Percentiles rank a stretch among this genome's conserved stretches.
Evolutionary conservation across 2,329 filamentous ascomycete genomes (phyloP).

Genomic region (Colletotrichum destructivum): DNA sequence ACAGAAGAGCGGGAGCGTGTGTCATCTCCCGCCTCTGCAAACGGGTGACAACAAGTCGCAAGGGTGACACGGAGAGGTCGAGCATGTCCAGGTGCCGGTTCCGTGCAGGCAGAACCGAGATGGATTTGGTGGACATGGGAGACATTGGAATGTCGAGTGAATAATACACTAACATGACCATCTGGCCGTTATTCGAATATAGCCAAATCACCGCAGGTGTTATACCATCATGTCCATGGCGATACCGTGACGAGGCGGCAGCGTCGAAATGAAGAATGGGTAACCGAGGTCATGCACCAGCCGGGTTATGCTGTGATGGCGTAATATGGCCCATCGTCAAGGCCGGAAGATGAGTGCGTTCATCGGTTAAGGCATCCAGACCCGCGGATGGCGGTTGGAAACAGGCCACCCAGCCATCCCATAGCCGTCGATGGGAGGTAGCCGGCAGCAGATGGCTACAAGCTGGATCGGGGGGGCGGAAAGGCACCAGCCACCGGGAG

Average conservation of each 20-base stretch:
- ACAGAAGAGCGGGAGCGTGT: not conserved
- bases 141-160: not conserved
- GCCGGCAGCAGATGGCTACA: not conserved
- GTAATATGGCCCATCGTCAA: too few relatives aligned
- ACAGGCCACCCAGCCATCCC: not conserved
- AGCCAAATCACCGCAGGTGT: too few relatives aligned
- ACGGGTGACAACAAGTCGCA: not conserved
- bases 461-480: not conserved
- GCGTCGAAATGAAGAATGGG: too few relatives aligned
- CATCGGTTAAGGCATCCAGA: not conserved
- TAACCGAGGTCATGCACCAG: too few relatives aligned
- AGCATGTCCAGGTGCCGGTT: not conserved
- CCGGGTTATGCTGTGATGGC: too few relatives aligned
- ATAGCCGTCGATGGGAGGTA: not conserved
- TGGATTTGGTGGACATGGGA: too few relatives aligned
- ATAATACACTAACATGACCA: too few relatives aligned
- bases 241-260: too few relatives aligned
- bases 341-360: too few relatives aligned
- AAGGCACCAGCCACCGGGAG: not conserved
- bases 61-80: not conserved
- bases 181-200: too few relatives aligned
- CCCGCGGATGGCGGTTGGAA: not conserved
- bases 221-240: too few relatives aligned
- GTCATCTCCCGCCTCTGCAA: constrained; percentile 8
- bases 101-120: not conserved